Evolutionary conservation across 345 rosid species (phyloP).

Genomic region (Camelina hispida): DNA sequence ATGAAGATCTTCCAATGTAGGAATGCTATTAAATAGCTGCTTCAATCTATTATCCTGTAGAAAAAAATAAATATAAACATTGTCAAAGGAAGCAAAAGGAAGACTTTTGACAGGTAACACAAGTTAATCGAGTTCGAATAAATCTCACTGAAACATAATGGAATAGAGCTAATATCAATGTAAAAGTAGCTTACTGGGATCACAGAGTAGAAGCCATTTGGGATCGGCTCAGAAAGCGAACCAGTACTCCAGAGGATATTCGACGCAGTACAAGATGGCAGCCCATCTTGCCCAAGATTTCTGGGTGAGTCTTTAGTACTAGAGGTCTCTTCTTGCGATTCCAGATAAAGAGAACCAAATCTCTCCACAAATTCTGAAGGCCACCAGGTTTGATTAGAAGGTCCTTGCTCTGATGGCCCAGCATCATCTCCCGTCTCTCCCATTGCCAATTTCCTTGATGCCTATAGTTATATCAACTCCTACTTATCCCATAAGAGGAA

Average conservation of each 20-base stretch:
- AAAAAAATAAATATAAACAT: background rate
- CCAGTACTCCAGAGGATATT: constrained; percentile 93
- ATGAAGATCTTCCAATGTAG: constrained; percentile 87
- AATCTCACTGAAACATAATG: constrained; percentile 6
- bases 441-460: constrained; percentile 67
- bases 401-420: constrained; percentile 71
- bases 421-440: constrained; percentile 77
- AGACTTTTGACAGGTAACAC: constrained; percentile 15
- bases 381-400: constrained; percentile 82
- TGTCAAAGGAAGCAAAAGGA: background rate
- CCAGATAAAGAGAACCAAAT: constrained; percentile 72
- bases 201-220: constrained; percentile 91
- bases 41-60: constrained; percentile 84
- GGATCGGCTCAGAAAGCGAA: constrained; percentile 77
- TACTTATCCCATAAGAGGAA: constrained; percentile 63
- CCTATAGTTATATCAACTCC: constrained; percentile 66
- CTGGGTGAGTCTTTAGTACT: constrained; percentile 63
- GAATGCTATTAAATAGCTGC: constrained; percentile 71
- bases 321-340: constrained; percentile 70
- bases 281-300: constrained; percentile 65
- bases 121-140: background rate
- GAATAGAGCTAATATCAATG: constrained; percentile 11
- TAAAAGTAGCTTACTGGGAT: constrained; percentile 59
- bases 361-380: constrained; percentile 83
- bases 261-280: constrained; percentile 73